These are phyloP conservation scores for Xerocomus minutiporus DNA, from an alignment of 1,284 basidiomycete genomes.

Conservation along the genomic window DNA sequence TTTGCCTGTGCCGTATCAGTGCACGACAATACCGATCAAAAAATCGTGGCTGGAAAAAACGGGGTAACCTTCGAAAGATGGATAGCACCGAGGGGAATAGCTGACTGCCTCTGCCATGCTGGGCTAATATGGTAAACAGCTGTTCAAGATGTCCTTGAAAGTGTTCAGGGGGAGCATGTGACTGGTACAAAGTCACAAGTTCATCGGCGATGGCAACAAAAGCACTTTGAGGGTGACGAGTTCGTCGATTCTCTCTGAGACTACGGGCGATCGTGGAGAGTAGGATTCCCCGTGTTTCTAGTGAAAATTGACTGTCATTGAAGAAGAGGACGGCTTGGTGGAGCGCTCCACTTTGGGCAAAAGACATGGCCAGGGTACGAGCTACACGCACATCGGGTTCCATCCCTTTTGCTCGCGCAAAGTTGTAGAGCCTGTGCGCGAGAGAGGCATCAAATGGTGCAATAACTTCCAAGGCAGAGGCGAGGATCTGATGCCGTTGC, in stretches of 20 bases:
- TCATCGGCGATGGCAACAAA: constrained; percentile 17
- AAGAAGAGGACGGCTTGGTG: constrained; percentile 16
- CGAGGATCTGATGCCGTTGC: constrained; percentile 13
- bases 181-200: constrained; percentile 22
- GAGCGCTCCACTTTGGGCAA: constrained; percentile 17
- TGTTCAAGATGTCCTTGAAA: constrained; percentile 29
- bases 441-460: constrained; percentile 18
- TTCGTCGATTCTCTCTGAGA: constrained; percentile 16
- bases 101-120: constrained; percentile 15
- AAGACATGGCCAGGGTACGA: constrained; percentile 18
- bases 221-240: constrained; percentile 6
- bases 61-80: constrained; percentile 15
- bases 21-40: constrained; percentile 20
- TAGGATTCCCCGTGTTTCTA: constrained; percentile 16
- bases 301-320: constrained; percentile 11
- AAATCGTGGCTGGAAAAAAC: constrained; percentile 24
- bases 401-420: constrained; percentile 2
- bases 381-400: neutral
- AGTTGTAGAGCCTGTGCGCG: constrained; percentile 17
- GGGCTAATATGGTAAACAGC: constrained; percentile 22
- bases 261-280: constrained; percentile 22
- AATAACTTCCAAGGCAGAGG: constrained; percentile 17
- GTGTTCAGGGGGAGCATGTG: constrained; percentile 20
- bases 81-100: constrained; percentile 18
- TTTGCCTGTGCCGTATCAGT: constrained; percentile 20